Percentiles rank a stretch among this genome's conserved stretches.
Evolutionary conservation across 1,284 basidiomycete species (phyloP).

Genomic region (Meripilus lineatus): DNA sequence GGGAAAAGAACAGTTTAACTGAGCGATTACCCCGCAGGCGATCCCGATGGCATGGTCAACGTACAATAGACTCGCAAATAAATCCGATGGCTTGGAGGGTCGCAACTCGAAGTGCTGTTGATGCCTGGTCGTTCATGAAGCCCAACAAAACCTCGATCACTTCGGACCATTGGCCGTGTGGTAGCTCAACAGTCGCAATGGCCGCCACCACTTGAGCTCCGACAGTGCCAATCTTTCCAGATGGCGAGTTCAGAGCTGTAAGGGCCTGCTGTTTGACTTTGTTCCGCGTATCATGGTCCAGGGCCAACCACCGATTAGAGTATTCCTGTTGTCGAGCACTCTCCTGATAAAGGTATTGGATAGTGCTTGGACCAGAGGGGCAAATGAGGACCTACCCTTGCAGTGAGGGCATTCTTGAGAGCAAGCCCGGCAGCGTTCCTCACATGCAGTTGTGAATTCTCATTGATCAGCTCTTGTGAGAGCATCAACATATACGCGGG

Average conservation of each 20-base stretch:
- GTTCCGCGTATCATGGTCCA: constrained; percentile 63
- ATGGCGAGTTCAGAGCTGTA: constrained; percentile 73
- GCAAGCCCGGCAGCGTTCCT: constrained; percentile 95
- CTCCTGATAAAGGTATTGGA: constrained; percentile 51
- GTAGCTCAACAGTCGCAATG: constrained; percentile 91
- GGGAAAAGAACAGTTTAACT: too few species aligned
- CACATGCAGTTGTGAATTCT: constrained; percentile 68
- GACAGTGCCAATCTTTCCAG: constrained; percentile 76
- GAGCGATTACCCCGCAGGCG: neutral
- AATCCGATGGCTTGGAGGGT: constrained; percentile 95
- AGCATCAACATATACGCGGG: constrained; percentile 89
- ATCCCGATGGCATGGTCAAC: too few species aligned
- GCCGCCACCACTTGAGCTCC: constrained; percentile 94
- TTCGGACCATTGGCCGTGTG: constrained; percentile 84
- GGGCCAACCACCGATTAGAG: constrained; percentile 75
- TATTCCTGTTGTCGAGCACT: constrained; percentile 71
- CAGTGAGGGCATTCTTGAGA: constrained; percentile 92
- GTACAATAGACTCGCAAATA: constrained; percentile 93
- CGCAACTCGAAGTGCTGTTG: constrained; percentile 79
- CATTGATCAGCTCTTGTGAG: constrained; percentile 76
- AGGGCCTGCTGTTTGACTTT: constrained; percentile 91
- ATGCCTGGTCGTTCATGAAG: constrained; percentile 79
- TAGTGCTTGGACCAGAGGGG: constrained; percentile 13
- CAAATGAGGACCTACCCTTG: constrained; percentile 64
- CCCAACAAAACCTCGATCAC: constrained; percentile 86